Evolutionary conservation across 2,329 filamentous ascomycete genomes (phyloP), one percentile per base, ranked within the genome.

Genomic region (Dactylellina leptospora): DNA sequence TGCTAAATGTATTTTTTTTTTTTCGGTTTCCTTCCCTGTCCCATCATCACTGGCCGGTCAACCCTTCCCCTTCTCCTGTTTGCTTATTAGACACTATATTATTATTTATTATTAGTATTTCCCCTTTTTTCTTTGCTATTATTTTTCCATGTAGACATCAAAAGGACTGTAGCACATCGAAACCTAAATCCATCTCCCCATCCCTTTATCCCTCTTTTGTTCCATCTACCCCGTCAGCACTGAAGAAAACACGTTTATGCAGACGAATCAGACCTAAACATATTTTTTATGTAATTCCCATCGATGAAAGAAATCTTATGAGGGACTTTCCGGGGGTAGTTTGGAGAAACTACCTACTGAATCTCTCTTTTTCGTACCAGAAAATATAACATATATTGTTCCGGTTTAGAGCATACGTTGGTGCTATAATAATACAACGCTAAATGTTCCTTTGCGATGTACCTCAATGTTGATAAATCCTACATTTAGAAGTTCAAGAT

Each of bases 131-230:
- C n/a, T n/a, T n/a, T n/a, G n/a, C n/a, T 55, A 44, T 16, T 45
- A 51, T 44, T 3, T 63, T 72, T n/a, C n/a, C 66, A 63, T 72
- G 66, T 72, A 72, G 66, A 63, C 66, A 72, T 63, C 58, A 58
- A 63, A 58, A 40, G 50, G 56, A 62, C 50, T 70, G 64, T 70
- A 70, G 56, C 60, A 56, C 51, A n/a, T 23, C 50, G 47, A 53
- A 44, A 44, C 20, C 16, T 27, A 38, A 18, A 11, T 27, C 20
- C 27, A 30, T 8, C n/a, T 13, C 8, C 13, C 30, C 30, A 6
- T 6, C 30, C 13, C 30, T 13, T 6, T 6, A 6, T 33, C 30
- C 6, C 30, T 33, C 30, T 6, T 13, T 33, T 6, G 13, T 13
- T 33, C 13, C 30, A 6, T 13, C 30, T 6, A 6, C 6, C 13